phyloP scores from a whole-genome alignment of 495 filamentous ascomycete genomes.

The Cercophora samala region DNA sequence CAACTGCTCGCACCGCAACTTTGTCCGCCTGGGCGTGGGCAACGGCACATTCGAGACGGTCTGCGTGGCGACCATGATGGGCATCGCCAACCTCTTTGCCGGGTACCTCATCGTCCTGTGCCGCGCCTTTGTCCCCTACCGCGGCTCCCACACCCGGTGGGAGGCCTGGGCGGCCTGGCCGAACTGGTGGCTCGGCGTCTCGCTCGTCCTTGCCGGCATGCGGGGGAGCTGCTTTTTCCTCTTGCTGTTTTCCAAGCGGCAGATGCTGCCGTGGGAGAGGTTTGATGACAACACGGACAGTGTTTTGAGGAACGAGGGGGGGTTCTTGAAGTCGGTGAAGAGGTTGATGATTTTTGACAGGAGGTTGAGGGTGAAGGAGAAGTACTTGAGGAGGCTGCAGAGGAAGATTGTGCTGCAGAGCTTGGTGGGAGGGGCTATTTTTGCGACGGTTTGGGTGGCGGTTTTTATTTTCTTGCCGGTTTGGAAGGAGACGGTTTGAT shows the following conservation, averaged over 20 bases:
- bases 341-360: slow-evolving; percentile 45
- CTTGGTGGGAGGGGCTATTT: slow-evolving; percentile 34
- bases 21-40: slow-evolving; percentile 45
- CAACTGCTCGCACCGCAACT: slow-evolving; percentile 51
- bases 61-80: slow-evolving; percentile 40
- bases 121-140: slow-evolving; percentile 33
- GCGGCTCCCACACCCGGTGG: slow-evolving; percentile 36
- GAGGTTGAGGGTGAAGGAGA: slow-evolving; percentile 41
- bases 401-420: slow-evolving; percentile 43
- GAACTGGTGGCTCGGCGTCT: slow-evolving; percentile 41
- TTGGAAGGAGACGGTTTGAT: slow-evolving; percentile 35
- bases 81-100: slow-evolving; percentile 30
- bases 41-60: slow-evolving; percentile 46
- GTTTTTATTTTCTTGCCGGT: slow-evolving; percentile 42
- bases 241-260: slow-evolving; percentile 39
- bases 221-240: slow-evolving; percentile 44
- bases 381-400: slow-evolving; percentile 37
- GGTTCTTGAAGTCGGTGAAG: slow-evolving; percentile 26
- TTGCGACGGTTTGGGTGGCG: slow-evolving; percentile 35
- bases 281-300: slow-evolving; percentile 33
- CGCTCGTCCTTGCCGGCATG: slow-evolving; percentile 36
- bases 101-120: slow-evolving; percentile 36
- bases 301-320: slow-evolving; percentile 9
- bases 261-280: slow-evolving; percentile 42
- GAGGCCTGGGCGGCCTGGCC: slow-evolving; percentile 39